Conservation (phyloP, 164 flowering plant genomes). For the Hamamelis virginiana region DNA sequence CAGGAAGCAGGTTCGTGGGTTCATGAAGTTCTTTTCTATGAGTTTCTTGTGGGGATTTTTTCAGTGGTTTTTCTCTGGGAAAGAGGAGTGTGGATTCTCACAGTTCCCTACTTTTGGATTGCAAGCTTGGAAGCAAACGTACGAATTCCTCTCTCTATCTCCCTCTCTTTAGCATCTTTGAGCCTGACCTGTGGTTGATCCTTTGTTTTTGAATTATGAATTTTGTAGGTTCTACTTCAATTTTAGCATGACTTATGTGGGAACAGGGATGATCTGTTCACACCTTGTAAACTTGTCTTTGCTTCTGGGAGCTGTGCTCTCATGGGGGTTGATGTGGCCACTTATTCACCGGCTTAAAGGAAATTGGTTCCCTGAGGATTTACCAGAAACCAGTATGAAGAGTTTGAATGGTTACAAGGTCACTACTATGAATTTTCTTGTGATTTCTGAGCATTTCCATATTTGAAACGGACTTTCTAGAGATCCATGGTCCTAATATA, state of each 20-base stretch:
- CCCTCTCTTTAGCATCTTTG: background rate
- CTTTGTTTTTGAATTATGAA: no score
- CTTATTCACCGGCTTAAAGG: slow-evolving; percentile 45
- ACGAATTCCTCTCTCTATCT: slow-evolving; percentile 1
- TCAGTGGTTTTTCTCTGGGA: slow-evolving; percentile 61
- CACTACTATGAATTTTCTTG: background rate
- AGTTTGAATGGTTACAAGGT: slow-evolving; percentile 68
- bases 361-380: slow-evolving; percentile 43
- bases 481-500: background rate
- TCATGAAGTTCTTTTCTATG: slow-evolving; percentile 44
- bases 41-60: slow-evolving; percentile 69
- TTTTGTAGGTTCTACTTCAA: slow-evolving; percentile 57
- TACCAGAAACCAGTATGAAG: slow-evolving; percentile 49
- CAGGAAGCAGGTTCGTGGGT: slow-evolving; percentile 71
- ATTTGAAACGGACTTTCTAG: background rate
- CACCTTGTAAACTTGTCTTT: slow-evolving; percentile 59
- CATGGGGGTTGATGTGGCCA: slow-evolving; percentile 69
- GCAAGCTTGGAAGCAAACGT: slow-evolving; percentile 58
- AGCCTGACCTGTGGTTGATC: background rate
- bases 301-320: slow-evolving; percentile 62
- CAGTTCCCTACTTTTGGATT: slow-evolving; percentile 70
- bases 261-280: slow-evolving; percentile 70
- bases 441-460: background rate
- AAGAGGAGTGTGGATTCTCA: slow-evolving; percentile 49
- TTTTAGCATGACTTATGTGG: slow-evolving; percentile 56